Evolutionary conservation across 2,329 filamentous ascomycete genomes (phyloP).

Genomic region (Emydomyces testavorans): DNA sequence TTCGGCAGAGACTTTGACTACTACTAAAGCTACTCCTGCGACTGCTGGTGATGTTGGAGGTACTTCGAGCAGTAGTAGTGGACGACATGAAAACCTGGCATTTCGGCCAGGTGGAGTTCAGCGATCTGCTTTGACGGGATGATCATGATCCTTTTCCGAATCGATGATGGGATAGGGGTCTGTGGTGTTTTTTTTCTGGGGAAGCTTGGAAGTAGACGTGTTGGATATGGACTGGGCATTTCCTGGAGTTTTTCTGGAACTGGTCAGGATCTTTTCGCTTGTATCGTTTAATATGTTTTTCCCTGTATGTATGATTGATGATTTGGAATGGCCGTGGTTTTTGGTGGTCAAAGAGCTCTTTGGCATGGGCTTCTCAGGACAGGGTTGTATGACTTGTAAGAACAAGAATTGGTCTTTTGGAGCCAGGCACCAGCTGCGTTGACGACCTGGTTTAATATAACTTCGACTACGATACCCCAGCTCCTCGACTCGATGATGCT

Average conservation of each 20-base stretch:
- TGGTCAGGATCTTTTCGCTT: conserved; percentile 1
- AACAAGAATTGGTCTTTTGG: not conserved
- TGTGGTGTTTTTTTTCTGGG: not conserved
- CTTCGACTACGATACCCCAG: not conserved
- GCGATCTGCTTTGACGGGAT: conserved; percentile 8
- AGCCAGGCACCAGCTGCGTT: conserved; percentile 4
- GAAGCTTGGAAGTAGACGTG: not conserved
- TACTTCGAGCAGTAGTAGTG: not conserved
- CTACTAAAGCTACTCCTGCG: not conserved
- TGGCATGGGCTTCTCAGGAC: not conserved
- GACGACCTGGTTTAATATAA: conserved; percentile 1
- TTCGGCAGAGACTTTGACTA: conserved; percentile 3
- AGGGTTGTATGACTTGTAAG: not conserved
- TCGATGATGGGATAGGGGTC: not conserved
- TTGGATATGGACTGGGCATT: not conserved
- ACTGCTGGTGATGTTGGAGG: not conserved
- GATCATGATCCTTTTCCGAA: conserved; percentile 1
- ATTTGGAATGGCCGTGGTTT: not conserved
- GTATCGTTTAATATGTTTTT: not conserved
- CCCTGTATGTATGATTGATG: not conserved
- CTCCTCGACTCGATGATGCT: not conserved
- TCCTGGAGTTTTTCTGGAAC: not conserved
- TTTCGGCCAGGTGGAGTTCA: conserved; percentile 3
- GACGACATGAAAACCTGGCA: conserved; percentile 4
- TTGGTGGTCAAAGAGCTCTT: not conserved